Percentiles rank a stretch among this genome's conserved stretches.
Conservation (phyloP, 2,329 filamentous ascomycete species). For the Onygenales sp. region DNA sequence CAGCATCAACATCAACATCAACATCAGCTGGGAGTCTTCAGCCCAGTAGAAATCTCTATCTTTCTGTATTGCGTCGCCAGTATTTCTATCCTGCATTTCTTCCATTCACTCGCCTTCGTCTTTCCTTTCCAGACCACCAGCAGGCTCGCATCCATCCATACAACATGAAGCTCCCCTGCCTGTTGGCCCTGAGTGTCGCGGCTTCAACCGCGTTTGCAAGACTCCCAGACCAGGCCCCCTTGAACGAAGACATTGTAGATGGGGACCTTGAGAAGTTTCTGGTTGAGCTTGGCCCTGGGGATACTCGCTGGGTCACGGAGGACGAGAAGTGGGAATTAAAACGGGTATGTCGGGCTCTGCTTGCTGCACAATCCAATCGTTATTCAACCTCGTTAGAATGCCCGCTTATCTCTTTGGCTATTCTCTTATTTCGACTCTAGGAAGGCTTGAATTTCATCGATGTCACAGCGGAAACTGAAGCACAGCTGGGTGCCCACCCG, state of each 20-base stretch:
- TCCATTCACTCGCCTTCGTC: too few species aligned
- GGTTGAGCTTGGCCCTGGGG: constrained; percentile 74
- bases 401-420: neutral
- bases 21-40: too few species aligned
- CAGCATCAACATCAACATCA: too few species aligned
- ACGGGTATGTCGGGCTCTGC: constrained; percentile 48
- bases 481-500: constrained; percentile 49
- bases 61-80: too few species aligned
- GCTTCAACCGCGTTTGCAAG: constrained; percentile 21
- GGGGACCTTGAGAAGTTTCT: constrained; percentile 52
- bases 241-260: constrained; percentile 15
- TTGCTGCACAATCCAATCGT: neutral
- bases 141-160: neutral
- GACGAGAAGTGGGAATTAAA: constrained; percentile 90
- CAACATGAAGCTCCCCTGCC: constrained; percentile 28
- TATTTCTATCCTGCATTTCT: too few species aligned
- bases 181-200: constrained; percentile 26
- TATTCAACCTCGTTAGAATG: neutral
- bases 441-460: constrained; percentile 87
- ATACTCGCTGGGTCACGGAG: constrained; percentile 81
- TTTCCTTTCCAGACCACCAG: too few species aligned
- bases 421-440: constrained; percentile 35
- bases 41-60: too few species aligned
- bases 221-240: constrained; percentile 22
- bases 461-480: constrained; percentile 61